Percentiles rank a stretch among this genome's conserved stretches.
These are phyloP conservation scores for Luvunga scandens DNA, from an alignment of 345 rosid genomes.

Conservation along the genomic window DNA sequence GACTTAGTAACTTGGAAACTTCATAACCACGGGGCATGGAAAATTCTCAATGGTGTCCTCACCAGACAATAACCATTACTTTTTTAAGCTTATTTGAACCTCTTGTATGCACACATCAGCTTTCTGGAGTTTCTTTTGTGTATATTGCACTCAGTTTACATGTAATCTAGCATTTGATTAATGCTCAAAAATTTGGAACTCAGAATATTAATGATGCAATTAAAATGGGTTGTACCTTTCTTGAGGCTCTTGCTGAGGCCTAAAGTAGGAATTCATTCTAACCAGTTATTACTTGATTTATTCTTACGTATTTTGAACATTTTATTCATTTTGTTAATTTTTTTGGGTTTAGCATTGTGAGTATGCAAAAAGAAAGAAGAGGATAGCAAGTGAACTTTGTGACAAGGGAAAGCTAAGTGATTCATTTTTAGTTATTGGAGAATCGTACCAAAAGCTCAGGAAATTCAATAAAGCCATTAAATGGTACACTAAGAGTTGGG, in stretches of 20 bases:
- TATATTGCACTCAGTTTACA: neutral
- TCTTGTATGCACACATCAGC: neutral
- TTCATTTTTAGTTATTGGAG: slow-evolving; percentile 73
- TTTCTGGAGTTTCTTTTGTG: neutral
- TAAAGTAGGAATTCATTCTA: slow-evolving; percentile 3
- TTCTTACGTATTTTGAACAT: slow-evolving; percentile 15
- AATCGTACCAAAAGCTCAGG: slow-evolving; percentile 83
- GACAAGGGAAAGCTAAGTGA: slow-evolving; percentile 87
- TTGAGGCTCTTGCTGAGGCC: neutral
- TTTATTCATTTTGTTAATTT: slow-evolving; percentile 19
- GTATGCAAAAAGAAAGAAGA: slow-evolving; percentile 79
- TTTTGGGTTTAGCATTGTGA: slow-evolving; percentile 61
- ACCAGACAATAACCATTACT: neutral
- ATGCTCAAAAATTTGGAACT: neutral
- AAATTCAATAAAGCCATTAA: slow-evolving; percentile 71
- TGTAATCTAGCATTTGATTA: neutral
- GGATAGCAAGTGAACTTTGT: slow-evolving; percentile 57
- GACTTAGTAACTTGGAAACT: neutral
- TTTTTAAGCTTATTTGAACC: neutral
- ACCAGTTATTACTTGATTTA: neutral
- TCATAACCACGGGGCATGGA: no score
- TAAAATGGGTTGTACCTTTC: neutral
- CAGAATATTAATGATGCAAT: neutral
- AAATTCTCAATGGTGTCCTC: neutral
- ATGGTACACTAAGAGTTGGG: slow-evolving; percentile 71